phyloP scores from a whole-genome alignment of 306 rosid species.

The Cucurbita maxima region DNA sequence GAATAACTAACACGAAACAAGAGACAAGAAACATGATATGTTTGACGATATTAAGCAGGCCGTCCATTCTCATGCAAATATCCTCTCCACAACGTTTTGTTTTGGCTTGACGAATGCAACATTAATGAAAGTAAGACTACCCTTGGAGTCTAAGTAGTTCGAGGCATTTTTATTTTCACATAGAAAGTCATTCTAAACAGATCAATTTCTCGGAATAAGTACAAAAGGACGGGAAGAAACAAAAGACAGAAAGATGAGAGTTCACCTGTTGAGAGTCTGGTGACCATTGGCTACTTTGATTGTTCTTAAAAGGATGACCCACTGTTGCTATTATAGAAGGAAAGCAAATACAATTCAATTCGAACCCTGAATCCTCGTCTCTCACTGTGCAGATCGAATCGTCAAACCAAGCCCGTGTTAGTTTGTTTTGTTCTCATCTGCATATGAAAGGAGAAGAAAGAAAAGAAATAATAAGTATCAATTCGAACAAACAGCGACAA shows the following conservation, averaged over 20 bases:
- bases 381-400: not conserved
- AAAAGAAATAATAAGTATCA: not conserved
- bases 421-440: not conserved
- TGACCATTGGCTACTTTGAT: no score
- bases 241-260: not conserved
- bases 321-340: not conserved
- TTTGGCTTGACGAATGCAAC: not conserved
- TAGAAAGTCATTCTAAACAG: no score
- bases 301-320: not conserved
- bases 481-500: not conserved
- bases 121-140: not conserved
- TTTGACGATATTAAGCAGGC: no score
- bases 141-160: not conserved
- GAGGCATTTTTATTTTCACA: no score
- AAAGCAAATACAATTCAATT: not conserved
- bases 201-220: not conserved
- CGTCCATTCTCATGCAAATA: not conserved
- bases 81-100: not conserved
- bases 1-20: no score
- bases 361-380: not conserved
- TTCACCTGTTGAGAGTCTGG: conserved; percentile 1
- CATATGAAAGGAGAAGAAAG: not conserved
- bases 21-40: no score
- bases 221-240: not conserved
- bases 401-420: not conserved